Percentiles rank a stretch among this genome's conserved stretches.
Evolutionary conservation across 805 yeast species (phyloP).

Genomic region (Metschnikowia noctiluminum): DNA sequence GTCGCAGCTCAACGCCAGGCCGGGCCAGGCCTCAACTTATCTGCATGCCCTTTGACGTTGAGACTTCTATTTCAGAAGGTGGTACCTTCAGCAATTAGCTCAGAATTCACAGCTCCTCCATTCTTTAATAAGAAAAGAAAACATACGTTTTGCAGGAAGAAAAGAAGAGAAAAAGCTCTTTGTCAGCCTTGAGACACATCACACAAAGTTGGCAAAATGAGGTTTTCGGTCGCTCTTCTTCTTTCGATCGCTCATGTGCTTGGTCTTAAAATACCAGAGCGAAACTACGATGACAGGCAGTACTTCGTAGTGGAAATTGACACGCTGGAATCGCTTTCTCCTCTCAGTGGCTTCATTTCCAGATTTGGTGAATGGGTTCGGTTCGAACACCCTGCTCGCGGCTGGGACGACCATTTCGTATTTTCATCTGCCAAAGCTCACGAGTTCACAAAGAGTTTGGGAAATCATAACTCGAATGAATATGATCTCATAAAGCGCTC

Average conservation of each 20-base stretch:
- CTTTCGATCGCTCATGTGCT: constrained; percentile 9
- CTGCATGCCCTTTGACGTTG: background rate
- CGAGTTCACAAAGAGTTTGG: constrained; percentile 31
- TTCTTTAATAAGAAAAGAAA: too few species aligned
- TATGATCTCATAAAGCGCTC: constrained; percentile 27
- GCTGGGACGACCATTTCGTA: constrained; percentile 60
- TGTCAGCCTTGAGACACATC: background rate
- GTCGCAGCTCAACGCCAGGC: background rate
- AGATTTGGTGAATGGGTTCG: constrained; percentile 34
- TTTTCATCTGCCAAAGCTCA: constrained; percentile 52
- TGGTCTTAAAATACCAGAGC: constrained; percentile 13
- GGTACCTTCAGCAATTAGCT: background rate
- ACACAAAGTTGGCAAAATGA: constrained; percentile 6
- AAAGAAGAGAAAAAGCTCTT: background rate
- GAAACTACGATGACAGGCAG: constrained; percentile 49
- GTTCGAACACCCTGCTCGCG: constrained; percentile 65
- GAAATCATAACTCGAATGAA: constrained; percentile 32
- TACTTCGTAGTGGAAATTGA: constrained; percentile 64
- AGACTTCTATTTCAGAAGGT: background rate
- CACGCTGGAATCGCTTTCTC: constrained; percentile 21
- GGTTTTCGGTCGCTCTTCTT: constrained; percentile 8
- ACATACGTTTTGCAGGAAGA: background rate
- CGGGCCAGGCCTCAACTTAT: background rate
- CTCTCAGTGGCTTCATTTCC: constrained; percentile 33
- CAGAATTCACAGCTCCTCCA: too few species aligned